Evolutionary conservation across 176 grass and related monocot species (phyloP).

Genomic region (Triticum timopheevii): DNA sequence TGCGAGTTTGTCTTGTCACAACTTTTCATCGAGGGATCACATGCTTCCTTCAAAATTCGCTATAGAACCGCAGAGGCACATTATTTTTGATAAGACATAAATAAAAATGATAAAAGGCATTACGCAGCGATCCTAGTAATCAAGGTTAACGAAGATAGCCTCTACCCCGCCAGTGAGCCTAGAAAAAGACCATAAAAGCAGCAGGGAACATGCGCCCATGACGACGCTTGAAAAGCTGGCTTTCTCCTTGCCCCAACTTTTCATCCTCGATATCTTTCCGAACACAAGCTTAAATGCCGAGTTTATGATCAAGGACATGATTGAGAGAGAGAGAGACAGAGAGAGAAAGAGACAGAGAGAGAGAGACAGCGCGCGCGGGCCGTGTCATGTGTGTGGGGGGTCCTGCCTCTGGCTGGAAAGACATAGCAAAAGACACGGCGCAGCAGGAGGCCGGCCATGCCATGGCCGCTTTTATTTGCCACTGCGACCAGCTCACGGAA

Average conservation of each 20-base stretch:
- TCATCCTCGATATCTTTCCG: background rate
- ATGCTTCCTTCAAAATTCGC: no score
- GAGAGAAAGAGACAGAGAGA: background rate
- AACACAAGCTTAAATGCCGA: conserved; percentile 26
- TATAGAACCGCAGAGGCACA: no score
- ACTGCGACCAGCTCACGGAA: background rate
- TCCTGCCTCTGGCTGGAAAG: background rate
- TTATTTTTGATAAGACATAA: no score
- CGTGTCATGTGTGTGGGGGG: background rate
- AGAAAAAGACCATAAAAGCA: background rate
- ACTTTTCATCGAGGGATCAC: background rate
- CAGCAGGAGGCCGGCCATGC: background rate
- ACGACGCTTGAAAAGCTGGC: conserved; percentile 11
- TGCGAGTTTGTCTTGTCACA: background rate
- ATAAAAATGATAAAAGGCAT: no score
- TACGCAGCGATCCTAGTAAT: background rate
- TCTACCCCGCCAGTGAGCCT: background rate
- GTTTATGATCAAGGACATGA: conserved; percentile 33
- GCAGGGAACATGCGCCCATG: conserved; percentile 36
- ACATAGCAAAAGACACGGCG: conserved; percentile 17
- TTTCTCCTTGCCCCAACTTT: background rate
- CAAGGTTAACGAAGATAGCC: background rate
- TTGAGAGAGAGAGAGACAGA: background rate
- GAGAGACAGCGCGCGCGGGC: background rate
- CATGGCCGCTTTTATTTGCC: background rate